Evolutionary conservation across 345 rosid genomes (phyloP).

Genomic region (Rhizophora apiculata): DNA sequence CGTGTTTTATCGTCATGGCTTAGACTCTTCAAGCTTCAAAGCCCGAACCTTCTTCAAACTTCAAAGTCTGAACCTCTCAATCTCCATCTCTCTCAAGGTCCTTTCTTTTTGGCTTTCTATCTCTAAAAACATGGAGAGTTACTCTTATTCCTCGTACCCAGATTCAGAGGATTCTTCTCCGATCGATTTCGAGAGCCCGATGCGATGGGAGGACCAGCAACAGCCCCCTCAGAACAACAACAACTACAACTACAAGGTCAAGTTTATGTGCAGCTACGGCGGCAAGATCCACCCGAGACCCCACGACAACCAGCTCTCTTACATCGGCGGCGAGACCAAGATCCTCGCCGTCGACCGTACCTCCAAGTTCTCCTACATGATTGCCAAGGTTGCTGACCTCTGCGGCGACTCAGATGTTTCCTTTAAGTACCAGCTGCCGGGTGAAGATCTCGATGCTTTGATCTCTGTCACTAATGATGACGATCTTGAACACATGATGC

Average conservation of each 20-base stretch:
- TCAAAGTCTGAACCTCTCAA: too few relatives aligned
- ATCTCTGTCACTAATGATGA: conserved; percentile 91
- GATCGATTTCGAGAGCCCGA: conserved; percentile 67
- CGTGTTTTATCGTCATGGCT: too few relatives aligned
- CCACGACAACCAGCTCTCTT: conserved; percentile 80
- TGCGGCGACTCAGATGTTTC: conserved; percentile 45
- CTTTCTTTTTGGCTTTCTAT: too few relatives aligned
- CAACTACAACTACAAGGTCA: conserved; percentile 43
- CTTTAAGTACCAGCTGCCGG: conserved; percentile 90
- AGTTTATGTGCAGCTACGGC: conserved; percentile 86
- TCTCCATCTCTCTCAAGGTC: too few relatives aligned
- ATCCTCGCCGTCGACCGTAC: conserved; percentile 73
- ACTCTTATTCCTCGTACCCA: conserved; percentile 59
- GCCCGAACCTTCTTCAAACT: too few relatives aligned
- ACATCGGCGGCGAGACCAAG: conserved; percentile 87
- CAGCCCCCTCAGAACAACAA: too few relatives aligned
- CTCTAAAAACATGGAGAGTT: conserved; percentile 51
- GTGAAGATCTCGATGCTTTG: conserved; percentile 86
- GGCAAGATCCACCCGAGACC: conserved; percentile 97
- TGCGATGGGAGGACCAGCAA: conserved; percentile 71
- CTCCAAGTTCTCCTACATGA: conserved; percentile 52
- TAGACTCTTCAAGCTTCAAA: too few relatives aligned
- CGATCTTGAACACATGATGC: conserved; percentile 93
- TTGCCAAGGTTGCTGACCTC: conserved; percentile 56
- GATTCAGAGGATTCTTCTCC: conserved; percentile 87